Evolutionary conservation across 2,329 filamentous ascomycete species (phyloP), one percentile per base, ranked within the genome.

Genomic region (Fulvia fulva): DNA sequence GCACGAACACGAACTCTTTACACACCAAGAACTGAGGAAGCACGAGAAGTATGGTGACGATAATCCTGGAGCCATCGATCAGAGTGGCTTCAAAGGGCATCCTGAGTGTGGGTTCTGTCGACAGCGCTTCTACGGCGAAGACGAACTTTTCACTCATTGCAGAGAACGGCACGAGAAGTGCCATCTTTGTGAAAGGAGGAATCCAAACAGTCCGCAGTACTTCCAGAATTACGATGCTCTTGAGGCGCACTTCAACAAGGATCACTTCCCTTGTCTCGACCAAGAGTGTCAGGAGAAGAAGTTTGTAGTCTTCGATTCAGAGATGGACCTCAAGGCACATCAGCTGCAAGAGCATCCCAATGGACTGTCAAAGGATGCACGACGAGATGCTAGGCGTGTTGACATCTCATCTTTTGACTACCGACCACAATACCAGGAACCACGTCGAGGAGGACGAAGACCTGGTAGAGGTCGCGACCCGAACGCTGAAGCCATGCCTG

Each of bases 51-150:
- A 88, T 63, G 94, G 94, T 58, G 94, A 99, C 69, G 90, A 97
- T 72, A 88, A 88, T 63, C 92, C 93, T 3, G 93, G 94, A 32
- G 88, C 92, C 0, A 80, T 89, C 37, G 90, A 97, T 68, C 94
- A 97, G 78, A 97, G 90, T 26, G 94, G 94, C 0, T 99, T 99
- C 78, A 94, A 89, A 72, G 94, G 94, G 8, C 94, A 99, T 71
- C 94, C 94, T 0, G 84, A 97, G 54, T 99, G 94, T 74, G 89
- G 86, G 4, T 99, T 99, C 76, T 99, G 94, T 73, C 86, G 87
- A 55, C 84, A 91, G 71, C 84, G 93, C 34, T 99, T 97, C 75
- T 99, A 97, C 73, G 92, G 95, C 47, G 91, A 92, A 66, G 94
- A 99, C 71, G 95, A 97, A 76, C 81, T 99, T 1, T 99, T 92